A percentile compares a stretch with the other conserved stretches of the same genome.
Conservation (phyloP, 108 stramenopile genomes). For the Nitzschia palea region DNA sequence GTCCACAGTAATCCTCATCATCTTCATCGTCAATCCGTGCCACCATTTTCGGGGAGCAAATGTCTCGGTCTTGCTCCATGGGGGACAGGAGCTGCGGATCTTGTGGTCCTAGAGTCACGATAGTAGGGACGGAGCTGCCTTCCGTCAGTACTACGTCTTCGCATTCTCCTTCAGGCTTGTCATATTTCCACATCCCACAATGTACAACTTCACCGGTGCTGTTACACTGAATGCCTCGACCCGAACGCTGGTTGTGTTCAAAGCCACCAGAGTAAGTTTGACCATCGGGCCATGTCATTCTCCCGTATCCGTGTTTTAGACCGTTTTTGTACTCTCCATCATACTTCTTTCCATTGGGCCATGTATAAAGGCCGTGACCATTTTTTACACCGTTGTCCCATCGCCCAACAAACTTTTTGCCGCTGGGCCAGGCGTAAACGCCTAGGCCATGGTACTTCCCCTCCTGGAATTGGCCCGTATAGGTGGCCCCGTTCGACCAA, state of each 20-base stretch:
- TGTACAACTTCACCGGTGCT: slow-evolving; percentile 18
- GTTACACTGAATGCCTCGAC: slow-evolving; percentile 35
- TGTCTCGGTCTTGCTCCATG: background rate
- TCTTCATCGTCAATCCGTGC: slow-evolving; percentile 9
- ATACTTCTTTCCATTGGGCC: slow-evolving; percentile 41
- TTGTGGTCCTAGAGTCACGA: too few species aligned
- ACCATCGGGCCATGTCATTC: slow-evolving; percentile 44
- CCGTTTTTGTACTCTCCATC: slow-evolving; percentile 48
- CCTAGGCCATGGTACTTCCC: slow-evolving; percentile 51
- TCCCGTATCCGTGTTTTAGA: slow-evolving; percentile 46
- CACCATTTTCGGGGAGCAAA: slow-evolving; percentile 19
- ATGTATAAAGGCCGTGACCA: slow-evolving; percentile 35
- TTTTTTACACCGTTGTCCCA: slow-evolving; percentile 43
- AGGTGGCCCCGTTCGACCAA: slow-evolving; percentile 47
- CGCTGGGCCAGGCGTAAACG: slow-evolving; percentile 31
- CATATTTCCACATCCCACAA: slow-evolving; percentile 41
- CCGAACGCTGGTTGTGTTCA: slow-evolving; percentile 30
- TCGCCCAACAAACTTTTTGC: slow-evolving; percentile 43
- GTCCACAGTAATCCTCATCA: background rate
- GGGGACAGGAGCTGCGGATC: too few species aligned
- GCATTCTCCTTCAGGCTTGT: slow-evolving; percentile 14
- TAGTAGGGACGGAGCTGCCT: too few species aligned
- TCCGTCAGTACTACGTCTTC: background rate
- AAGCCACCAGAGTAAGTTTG: slow-evolving; percentile 44
- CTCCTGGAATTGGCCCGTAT: slow-evolving; percentile 41